Evolutionary conservation across 257 asterid genomes (phyloP), one percentile per base, ranked within the genome.

Genomic region (Salvia splendens): DNA sequence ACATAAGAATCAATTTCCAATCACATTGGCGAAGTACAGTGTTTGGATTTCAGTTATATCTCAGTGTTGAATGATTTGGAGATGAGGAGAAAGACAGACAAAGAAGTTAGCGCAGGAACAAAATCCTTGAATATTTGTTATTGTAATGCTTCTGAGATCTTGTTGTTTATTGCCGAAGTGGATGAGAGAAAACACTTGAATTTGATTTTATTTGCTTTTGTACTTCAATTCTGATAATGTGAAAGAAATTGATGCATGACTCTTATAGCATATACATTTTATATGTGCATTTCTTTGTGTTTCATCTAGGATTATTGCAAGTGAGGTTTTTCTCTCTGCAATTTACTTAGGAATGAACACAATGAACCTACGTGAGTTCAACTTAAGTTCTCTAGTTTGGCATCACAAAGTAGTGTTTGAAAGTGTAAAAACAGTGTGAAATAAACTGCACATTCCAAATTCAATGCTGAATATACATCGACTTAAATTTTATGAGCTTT

Each of bases 61-160:
- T 35, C 36, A 8, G 54, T 46, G 49, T 56, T 60, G 61, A 62
- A 33, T n/a, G 35, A 49, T 12, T 20, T 61, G 38, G 20, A 8
- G 64, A 32, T 35, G 20, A 30, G 35, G 11, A 30, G 15, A 35
- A 35, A 8, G 68, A 46, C 42, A 11, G 28, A 33, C 4, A 43
- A 51, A 24, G 32, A 43, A 12, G 7, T 30, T 8, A 55, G 20
- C 5, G 42, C 35, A 15, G 16, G 41, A 59, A 17, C 12, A 10
- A 17, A 48, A 51, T 33, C 41, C 9, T 72, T 30, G 38, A 45
- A 6, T 60, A 10, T 1, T 43, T 41, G n/a, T 73, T 72, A n/a
- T 56, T 30, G 17, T 36, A 42, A 17, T 70, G 57, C 67, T 78
- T 42, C 28, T 70, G 40, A 49, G 63, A 64, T 73, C 64, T 65